Conservation (phyloP, 192 early-diverging fungal species). For the Backusella psychrophila region DNA sequence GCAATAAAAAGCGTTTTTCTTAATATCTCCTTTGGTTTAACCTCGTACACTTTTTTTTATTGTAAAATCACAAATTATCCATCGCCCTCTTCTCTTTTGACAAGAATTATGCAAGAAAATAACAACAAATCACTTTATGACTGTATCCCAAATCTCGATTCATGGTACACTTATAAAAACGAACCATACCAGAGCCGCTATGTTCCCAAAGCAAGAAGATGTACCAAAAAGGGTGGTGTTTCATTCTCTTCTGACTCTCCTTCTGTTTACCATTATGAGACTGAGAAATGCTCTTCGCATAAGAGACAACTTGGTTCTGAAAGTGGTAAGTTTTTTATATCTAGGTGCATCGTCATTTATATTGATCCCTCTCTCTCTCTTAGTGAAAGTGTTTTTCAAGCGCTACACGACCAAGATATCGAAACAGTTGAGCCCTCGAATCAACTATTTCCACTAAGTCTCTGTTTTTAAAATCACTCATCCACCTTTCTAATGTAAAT, state of each 20-base stretch:
- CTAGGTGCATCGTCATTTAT: not conserved
- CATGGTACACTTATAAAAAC: slow-evolving; percentile 17
- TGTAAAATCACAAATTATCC: not conserved
- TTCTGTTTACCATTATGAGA: slow-evolving; percentile 9
- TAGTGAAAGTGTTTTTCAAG: slow-evolving; percentile 12
- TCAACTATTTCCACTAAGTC: not conserved
- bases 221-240: not conserved
- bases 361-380: not conserved
- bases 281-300: not conserved
- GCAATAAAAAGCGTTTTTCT: not conserved
- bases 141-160: slow-evolving; percentile 16
- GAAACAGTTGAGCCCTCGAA: not conserved
- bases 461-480: not conserved
- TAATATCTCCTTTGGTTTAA: not conserved
- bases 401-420: slow-evolving; percentile 6
- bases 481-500: not conserved
- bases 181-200: not conserved
- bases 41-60: not conserved
- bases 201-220: not conserved
- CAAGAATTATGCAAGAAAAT: not conserved
- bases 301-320: not conserved
- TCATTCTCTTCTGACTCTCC: slow-evolving; percentile 26
- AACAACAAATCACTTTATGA: slow-evolving; percentile 14
- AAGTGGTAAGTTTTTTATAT: not conserved
- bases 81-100: not conserved